Conservation (phyloP, 2,329 filamentous ascomycete species). For the Penicillium capsulatum region DNA sequence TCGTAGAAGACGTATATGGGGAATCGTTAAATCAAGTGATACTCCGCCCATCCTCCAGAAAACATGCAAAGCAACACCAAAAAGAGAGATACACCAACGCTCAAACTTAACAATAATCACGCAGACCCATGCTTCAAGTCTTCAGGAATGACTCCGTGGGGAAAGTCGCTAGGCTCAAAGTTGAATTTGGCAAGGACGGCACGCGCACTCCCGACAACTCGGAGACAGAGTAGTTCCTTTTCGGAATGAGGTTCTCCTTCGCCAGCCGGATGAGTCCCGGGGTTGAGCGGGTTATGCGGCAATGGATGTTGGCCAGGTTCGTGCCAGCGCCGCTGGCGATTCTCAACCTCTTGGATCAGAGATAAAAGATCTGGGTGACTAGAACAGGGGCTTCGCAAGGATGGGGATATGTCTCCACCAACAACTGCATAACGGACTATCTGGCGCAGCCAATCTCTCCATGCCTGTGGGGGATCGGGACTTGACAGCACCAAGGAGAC, state of each 20-base stretch:
- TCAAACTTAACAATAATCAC: too few relatives aligned
- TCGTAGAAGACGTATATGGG: too few relatives aligned
- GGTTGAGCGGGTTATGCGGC: constrained; percentile 8
- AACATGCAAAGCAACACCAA: too few relatives aligned
- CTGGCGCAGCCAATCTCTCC: constrained; percentile 39
- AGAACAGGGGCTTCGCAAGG: constrained; percentile 25
- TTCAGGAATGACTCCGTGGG: constrained; percentile 21
- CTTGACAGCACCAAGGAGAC: constrained; percentile 25
- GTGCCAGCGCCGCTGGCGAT: constrained; percentile 44
- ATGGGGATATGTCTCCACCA: constrained; percentile 27
- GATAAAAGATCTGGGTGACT: constrained; percentile 35
- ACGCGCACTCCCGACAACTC: constrained; percentile 34
- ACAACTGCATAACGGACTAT: constrained; percentile 35
- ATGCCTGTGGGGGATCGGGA: constrained; percentile 28
- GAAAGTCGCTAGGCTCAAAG: constrained; percentile 36
- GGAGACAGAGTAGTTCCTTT: constrained; percentile 32
- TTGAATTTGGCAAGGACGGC: constrained; percentile 33
- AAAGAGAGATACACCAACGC: too few relatives aligned
- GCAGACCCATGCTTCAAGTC: background rate
- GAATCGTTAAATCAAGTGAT: too few relatives aligned
- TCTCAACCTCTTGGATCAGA: constrained; percentile 40
- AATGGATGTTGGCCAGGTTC: constrained; percentile 23
- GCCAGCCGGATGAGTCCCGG: background rate
- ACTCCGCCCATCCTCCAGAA: too few relatives aligned
- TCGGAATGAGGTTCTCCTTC: constrained; percentile 18